phyloP scores from a whole-genome alignment of 208 protist genomes.

The Angomonas deanei region DNA sequence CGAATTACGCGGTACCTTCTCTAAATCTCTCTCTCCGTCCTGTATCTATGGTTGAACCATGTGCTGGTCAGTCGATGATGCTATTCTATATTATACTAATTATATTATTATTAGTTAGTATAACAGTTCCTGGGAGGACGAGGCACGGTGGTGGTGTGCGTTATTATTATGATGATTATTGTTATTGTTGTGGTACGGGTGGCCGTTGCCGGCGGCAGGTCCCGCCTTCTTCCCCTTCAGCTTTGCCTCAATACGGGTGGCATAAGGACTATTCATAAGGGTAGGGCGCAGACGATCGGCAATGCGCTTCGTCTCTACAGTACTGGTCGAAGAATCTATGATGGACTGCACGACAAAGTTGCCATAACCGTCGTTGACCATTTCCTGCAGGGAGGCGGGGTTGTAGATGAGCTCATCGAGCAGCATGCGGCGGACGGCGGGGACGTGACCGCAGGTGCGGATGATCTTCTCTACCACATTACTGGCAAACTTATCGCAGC shows the following conservation, averaged over 20 bases:
- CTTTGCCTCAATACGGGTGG: constrained; percentile 32
- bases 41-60: neutral
- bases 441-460: constrained; percentile 47
- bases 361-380: constrained; percentile 72
- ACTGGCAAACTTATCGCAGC: constrained; percentile 76
- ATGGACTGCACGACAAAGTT: constrained; percentile 87
- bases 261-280: constrained; percentile 38
- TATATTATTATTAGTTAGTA: neutral
- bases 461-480: constrained; percentile 86
- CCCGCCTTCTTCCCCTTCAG: constrained; percentile 16
- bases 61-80: neutral
- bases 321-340: constrained; percentile 38
- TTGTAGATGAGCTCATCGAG: constrained; percentile 85
- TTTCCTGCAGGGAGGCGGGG: constrained; percentile 61
- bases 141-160: neutral
- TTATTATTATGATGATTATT: constrained; percentile 4
- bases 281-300: constrained; percentile 57
- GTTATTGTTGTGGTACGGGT: constrained; percentile 2
- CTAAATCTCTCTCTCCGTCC: neutral
- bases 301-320: constrained; percentile 60
- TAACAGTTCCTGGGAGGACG: constrained; percentile 4
- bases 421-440: constrained; percentile 52
- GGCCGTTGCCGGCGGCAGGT: neutral
- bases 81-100: neutral
- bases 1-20: too few relatives aligned